Base-by-base conservation (phyloP, 768 basidiomycete genomes). In the Boletus insuetus region DNA sequence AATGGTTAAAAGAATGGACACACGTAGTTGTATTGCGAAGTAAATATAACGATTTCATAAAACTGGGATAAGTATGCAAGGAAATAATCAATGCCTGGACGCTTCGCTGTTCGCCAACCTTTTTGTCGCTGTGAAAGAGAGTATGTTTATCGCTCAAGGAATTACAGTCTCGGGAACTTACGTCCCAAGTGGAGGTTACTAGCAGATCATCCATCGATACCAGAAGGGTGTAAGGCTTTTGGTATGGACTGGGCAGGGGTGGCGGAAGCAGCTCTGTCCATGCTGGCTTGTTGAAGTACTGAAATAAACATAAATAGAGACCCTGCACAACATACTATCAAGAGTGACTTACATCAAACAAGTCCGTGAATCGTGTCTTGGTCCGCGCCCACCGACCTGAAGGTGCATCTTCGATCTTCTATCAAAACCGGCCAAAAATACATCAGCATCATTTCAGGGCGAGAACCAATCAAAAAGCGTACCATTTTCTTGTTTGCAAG, bases 21-120 rank as follows among this genome's bases (percentile, higher is more conserved):
- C 60, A 96, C 95, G 71, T 96, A 98, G 64, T 82, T 79, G 53
- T 90, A 82, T 74, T 96, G 93, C 17, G 86, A 81, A 11, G 95
- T 98, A 75, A 98, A 99, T 51, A 99, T 78, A 34, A 98, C 96
- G 54, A 98, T 84, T 77, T 99, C 97, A 69, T 94, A 99, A 76
- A 98, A 99, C 67, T 98, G 96, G 0, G 94, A 92, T 46, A 99
- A 83, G 70, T 99, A 99, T 26, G 84, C 95, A 34, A 99, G 79
- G 82, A 99, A 99, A 74, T 99, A 98, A 68, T 99, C 97, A 16
- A 94, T 91, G 5, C 97, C 97, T 1, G 97, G 96, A 34, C 97
- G 85, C 74, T 98, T 99, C 6, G 95, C 96, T 4, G 96, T 98
- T 60, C 93, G 80, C 96, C 97, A 99, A 49, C 97, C 97, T 64